These are phyloP conservation scores for Penicillium lividum DNA, from an alignment of 495 filamentous ascomycete species.

Conservation along the genomic window DNA sequence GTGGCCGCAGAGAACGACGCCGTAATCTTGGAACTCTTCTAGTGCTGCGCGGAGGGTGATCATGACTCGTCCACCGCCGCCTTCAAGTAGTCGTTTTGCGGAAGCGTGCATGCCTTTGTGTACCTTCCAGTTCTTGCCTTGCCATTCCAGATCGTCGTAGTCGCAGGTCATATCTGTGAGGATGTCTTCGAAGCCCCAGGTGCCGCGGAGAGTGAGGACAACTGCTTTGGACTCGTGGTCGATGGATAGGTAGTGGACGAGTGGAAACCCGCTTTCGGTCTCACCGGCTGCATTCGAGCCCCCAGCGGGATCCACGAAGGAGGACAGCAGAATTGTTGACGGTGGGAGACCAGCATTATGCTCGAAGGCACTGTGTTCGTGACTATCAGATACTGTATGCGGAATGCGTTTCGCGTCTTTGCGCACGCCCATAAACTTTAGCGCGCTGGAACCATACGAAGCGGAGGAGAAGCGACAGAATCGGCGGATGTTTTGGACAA, in stretches of 20 bases:
- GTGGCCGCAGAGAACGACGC: conserved; percentile 74
- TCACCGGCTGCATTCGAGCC: conserved; percentile 71
- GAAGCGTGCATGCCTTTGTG: conserved; percentile 86
- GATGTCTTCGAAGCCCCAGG: conserved; percentile 78
- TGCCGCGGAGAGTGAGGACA: conserved; percentile 74
- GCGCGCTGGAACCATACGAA: conserved; percentile 70
- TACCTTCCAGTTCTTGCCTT: conserved; percentile 67
- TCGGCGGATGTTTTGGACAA: conserved; percentile 69
- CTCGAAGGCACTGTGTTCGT: conserved; percentile 71
- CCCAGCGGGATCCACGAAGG: conserved; percentile 73
- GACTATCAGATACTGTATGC: conserved; percentile 45
- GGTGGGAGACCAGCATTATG: conserved; percentile 67
- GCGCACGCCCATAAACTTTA: conserved; percentile 68
- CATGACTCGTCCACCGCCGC: conserved; percentile 64
- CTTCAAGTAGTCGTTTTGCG: conserved; percentile 67
- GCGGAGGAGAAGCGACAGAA: conserved; percentile 79
- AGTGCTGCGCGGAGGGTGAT: conserved; percentile 69
- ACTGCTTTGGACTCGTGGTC: conserved; percentile 79
- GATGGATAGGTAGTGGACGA: conserved; percentile 76
- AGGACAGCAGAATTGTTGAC: conserved; percentile 71
- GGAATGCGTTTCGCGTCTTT: conserved; percentile 45
- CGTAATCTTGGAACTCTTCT: conserved; percentile 70
- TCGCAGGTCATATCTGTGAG: conserved; percentile 82
- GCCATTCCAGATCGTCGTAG: conserved; percentile 70
- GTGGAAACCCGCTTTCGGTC: conserved; percentile 70